Evolutionary conservation across 1,139 yeast genomes (phyloP), one percentile per base, ranked within the genome.

Genomic region (Chernovozyma aurita): DNA sequence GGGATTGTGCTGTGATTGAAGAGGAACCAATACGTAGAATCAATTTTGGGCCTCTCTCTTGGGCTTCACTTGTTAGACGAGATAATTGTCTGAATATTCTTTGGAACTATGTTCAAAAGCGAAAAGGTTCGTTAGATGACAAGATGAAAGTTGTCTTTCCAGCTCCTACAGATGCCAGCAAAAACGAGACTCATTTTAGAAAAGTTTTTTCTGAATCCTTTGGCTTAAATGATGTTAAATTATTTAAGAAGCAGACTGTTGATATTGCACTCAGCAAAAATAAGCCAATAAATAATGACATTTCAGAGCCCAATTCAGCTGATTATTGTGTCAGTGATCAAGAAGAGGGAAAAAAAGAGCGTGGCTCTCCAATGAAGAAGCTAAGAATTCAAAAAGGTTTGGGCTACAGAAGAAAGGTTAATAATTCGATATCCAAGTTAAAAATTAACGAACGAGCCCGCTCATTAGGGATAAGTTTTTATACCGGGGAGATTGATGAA

Each of bases 1-100:
- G 62, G 3, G 62, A 63, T 40, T 45, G 52, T 13, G 50, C 65
- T 4, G 40, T 63, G 1, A 45, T 46, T 17, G 50, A 49, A 30
- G 49, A 52, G 31, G 65, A 55, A 20, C 58, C 60, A 2, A 30
- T 50, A 3, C 39, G 57, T 18, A 27, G 59, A 40, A 42, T 53
- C 25, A 49, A 52, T 31, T 57, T 51, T 41, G 65, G 69, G 1
- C 70, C 72, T 1, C 53, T 66, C 24, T 50, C 63, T n/a, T 63
- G 70, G 68, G 39, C 57, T 4, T 45, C 64, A 12, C 42, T 65
- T 25, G 47, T 63, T 35, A 51, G 53, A 35, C 37, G 53, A 21
- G 72, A 67, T 39, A 35, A 41, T 20, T 53, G 24, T 12, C 20
- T 36, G 18, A 33, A 12, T 13, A 21, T 34, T 13, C 14, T 31